A percentile compares a stretch with the other conserved stretches of the same genome.
Conservation (phyloP, 306 rosid species). For the Adenanthera pavonina region DNA sequence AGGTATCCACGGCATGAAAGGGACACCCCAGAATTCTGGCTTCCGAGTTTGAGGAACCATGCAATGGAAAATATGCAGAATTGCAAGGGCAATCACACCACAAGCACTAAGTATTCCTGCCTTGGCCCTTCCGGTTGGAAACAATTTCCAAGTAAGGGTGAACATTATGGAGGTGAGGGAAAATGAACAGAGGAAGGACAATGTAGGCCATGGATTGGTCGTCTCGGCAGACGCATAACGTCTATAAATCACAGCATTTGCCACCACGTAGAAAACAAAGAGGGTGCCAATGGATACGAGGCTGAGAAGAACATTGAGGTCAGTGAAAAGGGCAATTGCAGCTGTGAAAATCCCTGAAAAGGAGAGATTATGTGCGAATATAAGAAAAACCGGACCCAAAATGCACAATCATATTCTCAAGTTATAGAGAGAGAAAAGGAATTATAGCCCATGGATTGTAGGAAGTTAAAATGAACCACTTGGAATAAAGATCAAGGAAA, state of each 20-base stretch:
- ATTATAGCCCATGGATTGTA: slow-evolving; percentile 25
- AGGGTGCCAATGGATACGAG: slow-evolving; percentile 93
- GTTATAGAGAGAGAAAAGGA: slow-evolving; percentile 19
- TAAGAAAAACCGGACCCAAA: slow-evolving; percentile 34
- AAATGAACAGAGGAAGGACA: slow-evolving; percentile 75
- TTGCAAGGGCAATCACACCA: slow-evolving; percentile 53
- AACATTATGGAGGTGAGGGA: slow-evolving; percentile 66
- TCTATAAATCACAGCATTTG: slow-evolving; percentile 82
- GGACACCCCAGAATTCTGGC: slow-evolving; percentile 96
- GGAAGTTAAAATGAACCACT: slow-evolving; percentile 49
- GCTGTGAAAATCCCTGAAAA: slow-evolving; percentile 89
- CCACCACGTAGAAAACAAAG: slow-evolving; percentile 93
- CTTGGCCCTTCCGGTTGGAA: slow-evolving; percentile 62
- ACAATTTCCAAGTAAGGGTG: slow-evolving; percentile 69
- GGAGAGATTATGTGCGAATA: slow-evolving; percentile 34
- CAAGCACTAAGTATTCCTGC: slow-evolving; percentile 57
- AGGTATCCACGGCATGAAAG: slow-evolving; percentile 96
- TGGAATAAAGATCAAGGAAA: slow-evolving; percentile 40
- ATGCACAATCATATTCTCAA: slow-evolving; percentile 28
- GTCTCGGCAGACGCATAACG: slow-evolving; percentile 73
- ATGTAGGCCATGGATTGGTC: slow-evolving; percentile 81
- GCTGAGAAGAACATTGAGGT: slow-evolving; percentile 71
- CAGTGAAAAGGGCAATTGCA: slow-evolving; percentile 80
- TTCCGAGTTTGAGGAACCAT: slow-evolving; percentile 77
- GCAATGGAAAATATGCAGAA: slow-evolving; percentile 63